Conservation (phyloP, 1,139 yeast species). For the Geotrichum cucujoidarum region DNA sequence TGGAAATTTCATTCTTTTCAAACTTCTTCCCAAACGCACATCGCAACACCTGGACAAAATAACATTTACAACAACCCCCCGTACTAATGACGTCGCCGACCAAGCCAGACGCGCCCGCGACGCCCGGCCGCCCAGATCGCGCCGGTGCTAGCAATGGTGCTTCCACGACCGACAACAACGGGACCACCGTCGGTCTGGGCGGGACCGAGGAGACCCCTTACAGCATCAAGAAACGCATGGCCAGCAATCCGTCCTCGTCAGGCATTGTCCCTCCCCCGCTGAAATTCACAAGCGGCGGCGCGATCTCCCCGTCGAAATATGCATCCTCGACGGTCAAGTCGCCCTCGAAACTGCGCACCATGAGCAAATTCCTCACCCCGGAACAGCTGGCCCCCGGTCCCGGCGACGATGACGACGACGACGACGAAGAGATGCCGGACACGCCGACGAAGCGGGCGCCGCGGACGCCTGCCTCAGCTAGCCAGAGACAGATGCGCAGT, state of each 20-base stretch:
- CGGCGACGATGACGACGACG: slow-evolving; percentile 13
- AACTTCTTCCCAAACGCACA: too few species aligned
- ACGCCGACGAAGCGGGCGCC: slow-evolving; percentile 9
- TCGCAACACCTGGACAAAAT: too few species aligned
- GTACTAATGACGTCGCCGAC: slow-evolving; percentile 6
- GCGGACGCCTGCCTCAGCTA: slow-evolving; percentile 15
- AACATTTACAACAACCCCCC: not conserved
- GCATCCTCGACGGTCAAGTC: slow-evolving; percentile 26
- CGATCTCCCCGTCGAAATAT: slow-evolving; percentile 5
- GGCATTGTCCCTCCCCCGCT: not conserved
- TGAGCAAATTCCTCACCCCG: slow-evolving; percentile 6
- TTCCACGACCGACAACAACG: not conserved
- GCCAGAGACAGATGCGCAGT: slow-evolving; percentile 12
- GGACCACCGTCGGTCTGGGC: not conserved
- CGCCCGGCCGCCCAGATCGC: slow-evolving; percentile 5
- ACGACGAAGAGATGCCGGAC: not conserved
- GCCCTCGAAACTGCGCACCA: slow-evolving; percentile 29
- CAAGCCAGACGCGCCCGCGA: slow-evolving; percentile 6
- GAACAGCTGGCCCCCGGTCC: slow-evolving; percentile 8
- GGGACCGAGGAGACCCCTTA: slow-evolving; percentile 12
- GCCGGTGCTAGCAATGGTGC: not conserved
- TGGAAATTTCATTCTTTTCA: not conserved
- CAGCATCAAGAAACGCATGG: slow-evolving; percentile 9
- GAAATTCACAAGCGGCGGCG: not conserved
- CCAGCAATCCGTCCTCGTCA: not conserved